Evolutionary conservation across 805 yeast species (phyloP).

Genomic region (Kuraishia cidri): DNA sequence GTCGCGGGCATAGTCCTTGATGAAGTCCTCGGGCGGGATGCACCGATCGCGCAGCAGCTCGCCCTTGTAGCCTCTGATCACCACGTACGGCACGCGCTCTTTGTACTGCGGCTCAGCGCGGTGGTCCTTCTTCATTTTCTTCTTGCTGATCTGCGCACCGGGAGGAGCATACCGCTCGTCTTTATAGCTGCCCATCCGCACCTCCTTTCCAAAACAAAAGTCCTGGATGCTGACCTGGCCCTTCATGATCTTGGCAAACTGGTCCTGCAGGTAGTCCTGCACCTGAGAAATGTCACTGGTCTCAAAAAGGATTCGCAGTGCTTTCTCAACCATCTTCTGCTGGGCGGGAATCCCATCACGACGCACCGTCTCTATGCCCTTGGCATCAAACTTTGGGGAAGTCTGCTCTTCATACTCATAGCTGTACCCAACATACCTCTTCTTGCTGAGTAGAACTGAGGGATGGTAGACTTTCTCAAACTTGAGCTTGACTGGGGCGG

Average conservation of each 20-base stretch:
- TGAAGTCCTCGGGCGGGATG: conserved; percentile 50
- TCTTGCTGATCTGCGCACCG: conserved; percentile 78
- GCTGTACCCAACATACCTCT: conserved; percentile 83
- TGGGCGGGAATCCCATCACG: conserved; percentile 95
- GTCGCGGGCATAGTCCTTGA: background rate
- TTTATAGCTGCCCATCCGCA: conserved; percentile 75
- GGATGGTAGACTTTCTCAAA: conserved; percentile 94
- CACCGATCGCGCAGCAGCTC: conserved; percentile 68
- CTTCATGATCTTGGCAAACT: conserved; percentile 58
- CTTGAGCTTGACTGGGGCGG: conserved; percentile 75
- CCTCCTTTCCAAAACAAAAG: conserved; percentile 89
- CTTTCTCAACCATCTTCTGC: conserved; percentile 68
- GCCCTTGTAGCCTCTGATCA: conserved; percentile 46
- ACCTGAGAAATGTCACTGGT: conserved; percentile 63
- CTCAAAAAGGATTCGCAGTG: conserved; percentile 62
- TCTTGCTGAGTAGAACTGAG: conserved; percentile 72
- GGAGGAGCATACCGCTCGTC: conserved; percentile 73
- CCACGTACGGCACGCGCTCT: conserved; percentile 85
- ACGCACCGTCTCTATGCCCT: conserved; percentile 91
- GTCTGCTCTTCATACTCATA: conserved; percentile 51
- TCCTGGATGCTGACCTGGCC: conserved; percentile 67
- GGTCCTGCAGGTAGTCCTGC: conserved; percentile 51
- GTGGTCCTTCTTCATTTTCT: conserved; percentile 52
- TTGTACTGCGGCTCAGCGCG: conserved; percentile 79
- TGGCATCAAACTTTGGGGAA: conserved; percentile 78